Evolutionary conservation across 176 grass and related monocot genomes (phyloP), one percentile per base, ranked within the genome.

Genomic region (Pontederia crassipes): DNA sequence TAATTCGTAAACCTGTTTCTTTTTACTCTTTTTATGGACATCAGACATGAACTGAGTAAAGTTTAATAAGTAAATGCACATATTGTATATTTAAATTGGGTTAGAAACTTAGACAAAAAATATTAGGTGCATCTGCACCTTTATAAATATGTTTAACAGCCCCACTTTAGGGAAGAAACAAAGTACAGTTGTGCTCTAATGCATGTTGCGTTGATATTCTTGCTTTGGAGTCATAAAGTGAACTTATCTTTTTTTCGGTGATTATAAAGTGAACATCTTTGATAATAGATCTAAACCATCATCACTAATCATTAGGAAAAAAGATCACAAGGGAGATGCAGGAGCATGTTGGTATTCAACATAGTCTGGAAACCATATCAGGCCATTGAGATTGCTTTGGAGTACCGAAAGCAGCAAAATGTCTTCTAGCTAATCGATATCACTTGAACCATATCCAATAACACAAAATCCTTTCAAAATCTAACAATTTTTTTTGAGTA

Each of bases 321-420:
- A 72, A 28, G 94, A 79, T 49, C 94, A 81, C 18, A 98, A 74
- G 3, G 84, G 76, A 52, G 87, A 79, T 69, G 87, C 79, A 70
- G 79, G 78, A 55, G 92, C 94, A 79, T 74, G 82, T 57, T 92
- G 88, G 72, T 98, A 98, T 65, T 98, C 94, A 63, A 98, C 94
- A 83, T 98, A 98, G 89, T 98, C 94, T n/a, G 88, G 94, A 77
- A 67, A 76, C 54, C 87, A 98, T 92, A 72, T 98, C 94, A 11
- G 88, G 79, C 94, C 94, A 98, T 54, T 98, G 94, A 65, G 85
- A 83, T 61, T 74, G 52, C 72, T 98, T 98, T 32, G 94, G 94
- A 52, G 94, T 98, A 20, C 94, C 94, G 77, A 98, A 88, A 53
- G 94, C 77, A 3, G 82, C 79, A 66, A 98, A 50, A 98, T 98